phyloP scores from a whole-genome alignment of 306 rosid species.

The Gillenia trifoliata region DNA sequence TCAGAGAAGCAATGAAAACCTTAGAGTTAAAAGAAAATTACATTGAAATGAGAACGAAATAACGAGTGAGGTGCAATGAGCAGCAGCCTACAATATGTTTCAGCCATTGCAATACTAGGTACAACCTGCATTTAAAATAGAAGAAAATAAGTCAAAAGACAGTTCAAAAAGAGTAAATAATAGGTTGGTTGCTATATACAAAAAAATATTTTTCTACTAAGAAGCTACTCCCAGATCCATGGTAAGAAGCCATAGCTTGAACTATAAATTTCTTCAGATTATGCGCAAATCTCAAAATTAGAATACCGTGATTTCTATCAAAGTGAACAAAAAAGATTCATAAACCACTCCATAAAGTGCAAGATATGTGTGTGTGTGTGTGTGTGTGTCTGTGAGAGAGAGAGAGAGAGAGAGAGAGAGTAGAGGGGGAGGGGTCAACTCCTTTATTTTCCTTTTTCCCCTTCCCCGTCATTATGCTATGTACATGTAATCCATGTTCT shows the following conservation, averaged over 20 bases:
- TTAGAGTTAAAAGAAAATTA: conserved; percentile 31
- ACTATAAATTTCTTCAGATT: background rate
- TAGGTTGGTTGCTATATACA: background rate
- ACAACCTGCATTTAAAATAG: conserved; percentile 54
- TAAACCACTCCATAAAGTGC: background rate
- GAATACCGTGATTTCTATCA: background rate
- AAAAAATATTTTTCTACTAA: background rate
- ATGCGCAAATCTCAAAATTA: background rate
- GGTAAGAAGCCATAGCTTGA: background rate
- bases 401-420: background rate
- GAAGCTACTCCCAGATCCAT: background rate
- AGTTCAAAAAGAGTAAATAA: conserved; percentile 8
- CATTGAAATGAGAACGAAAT: conserved; percentile 89
- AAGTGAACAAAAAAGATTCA: background rate
- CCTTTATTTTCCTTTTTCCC: background rate
- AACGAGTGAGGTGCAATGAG: conserved; percentile 85
- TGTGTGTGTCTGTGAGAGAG: background rate
- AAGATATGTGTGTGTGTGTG: background rate
- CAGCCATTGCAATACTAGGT: conserved; percentile 96
- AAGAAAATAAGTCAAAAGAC: conserved; percentile 24
- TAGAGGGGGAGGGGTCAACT: background rate
- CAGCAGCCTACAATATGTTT: conserved; percentile 81
- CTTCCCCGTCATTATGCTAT: background rate
- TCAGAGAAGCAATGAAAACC: conserved; percentile 1
- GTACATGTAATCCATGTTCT: background rate